Base-by-base conservation (phyloP, 331 rosid species). In the Saraca asoca region DNA sequence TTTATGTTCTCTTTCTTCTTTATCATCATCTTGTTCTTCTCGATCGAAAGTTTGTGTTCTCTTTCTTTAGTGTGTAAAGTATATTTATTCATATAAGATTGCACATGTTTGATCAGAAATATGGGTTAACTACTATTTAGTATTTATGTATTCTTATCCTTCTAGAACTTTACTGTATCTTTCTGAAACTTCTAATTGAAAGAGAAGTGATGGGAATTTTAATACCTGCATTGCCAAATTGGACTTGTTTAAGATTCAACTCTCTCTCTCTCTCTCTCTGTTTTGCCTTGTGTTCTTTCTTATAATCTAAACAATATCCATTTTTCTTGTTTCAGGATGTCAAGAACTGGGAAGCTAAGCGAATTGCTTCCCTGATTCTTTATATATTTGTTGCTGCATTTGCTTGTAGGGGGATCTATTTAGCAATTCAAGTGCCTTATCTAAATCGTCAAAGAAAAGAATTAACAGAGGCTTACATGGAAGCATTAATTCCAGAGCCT, bases 381-480 rank as follows among this genome's bases (percentile, higher is more conserved):
- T 90, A 84, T 70, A 55, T 80, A 62, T 70, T 84, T 67, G 75
- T 80, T 43, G 71, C 70, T 9, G 62, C 82, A 75, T 52, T 78
- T 82, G 78, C 87, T 49, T 88, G 81, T 82, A 85, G 81, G 76
- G 88, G 91, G 81, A 41, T 81, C 48, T 88, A 81, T 76, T 49
- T 66, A 56, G 81, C 83, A 51, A 59, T 88, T 65, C 91, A 52
- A 83, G 85, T 85, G 59, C 95, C 98, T 58, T 75, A 39, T 53
- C 14, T 48, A 49, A 68, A 71, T 69, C 90, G 78, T 62, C 83
- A 75, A 77, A 88, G 55, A 68, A 78, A 77, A 65, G 95, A 85
- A 79, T 64, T 90, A 70, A 80, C 96, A 6, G 97, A 90, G 75
- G 97, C 97, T 67, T 93, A 90, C 77, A 90, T 93, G 98, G 98